Evolutionary conservation across 2,329 filamentous ascomycete species (phyloP).

Genomic region (Microascus cirrosus): DNA sequence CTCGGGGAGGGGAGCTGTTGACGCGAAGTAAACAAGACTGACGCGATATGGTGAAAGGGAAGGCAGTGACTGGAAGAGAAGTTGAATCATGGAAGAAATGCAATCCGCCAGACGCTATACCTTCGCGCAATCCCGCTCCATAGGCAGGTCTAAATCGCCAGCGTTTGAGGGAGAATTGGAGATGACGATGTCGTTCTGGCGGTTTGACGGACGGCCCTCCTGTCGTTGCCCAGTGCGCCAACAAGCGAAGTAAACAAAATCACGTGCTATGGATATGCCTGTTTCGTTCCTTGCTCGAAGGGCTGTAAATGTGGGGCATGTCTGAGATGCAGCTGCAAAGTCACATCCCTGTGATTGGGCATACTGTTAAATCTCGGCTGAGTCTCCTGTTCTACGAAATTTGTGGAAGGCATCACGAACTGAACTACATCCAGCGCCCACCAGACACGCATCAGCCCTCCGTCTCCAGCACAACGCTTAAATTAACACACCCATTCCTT

Average conservation of each 20-base stretch:
- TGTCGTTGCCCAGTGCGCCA: constrained; percentile 1
- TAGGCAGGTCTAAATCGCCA: neutral
- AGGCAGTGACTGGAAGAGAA: neutral
- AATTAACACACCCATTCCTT: neutral
- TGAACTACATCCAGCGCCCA: neutral
- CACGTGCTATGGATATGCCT: neutral
- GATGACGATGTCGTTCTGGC: neutral
- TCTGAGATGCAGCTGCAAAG: neutral
- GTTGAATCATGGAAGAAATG: neutral
- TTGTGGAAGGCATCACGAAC: neutral
- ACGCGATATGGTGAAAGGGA: neutral
- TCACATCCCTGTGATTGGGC: neutral
- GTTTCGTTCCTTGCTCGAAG: too few relatives aligned
- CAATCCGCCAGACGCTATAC: neutral
- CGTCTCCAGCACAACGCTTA: too few relatives aligned
- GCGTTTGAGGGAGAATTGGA: neutral
- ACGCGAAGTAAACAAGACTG: neutral
- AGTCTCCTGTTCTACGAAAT: neutral
- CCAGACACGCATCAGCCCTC: neutral
- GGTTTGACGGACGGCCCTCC: neutral
- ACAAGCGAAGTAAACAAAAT: constrained; percentile 3
- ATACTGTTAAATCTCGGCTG: neutral
- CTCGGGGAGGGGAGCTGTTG: constrained; percentile 22
- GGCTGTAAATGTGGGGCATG: neutral
- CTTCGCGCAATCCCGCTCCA: neutral